Evolutionary conservation across 2,329 filamentous ascomycete genomes (phyloP), one percentile per base, ranked within the genome.

Genomic region (Colletotrichum tabaci): DNA sequence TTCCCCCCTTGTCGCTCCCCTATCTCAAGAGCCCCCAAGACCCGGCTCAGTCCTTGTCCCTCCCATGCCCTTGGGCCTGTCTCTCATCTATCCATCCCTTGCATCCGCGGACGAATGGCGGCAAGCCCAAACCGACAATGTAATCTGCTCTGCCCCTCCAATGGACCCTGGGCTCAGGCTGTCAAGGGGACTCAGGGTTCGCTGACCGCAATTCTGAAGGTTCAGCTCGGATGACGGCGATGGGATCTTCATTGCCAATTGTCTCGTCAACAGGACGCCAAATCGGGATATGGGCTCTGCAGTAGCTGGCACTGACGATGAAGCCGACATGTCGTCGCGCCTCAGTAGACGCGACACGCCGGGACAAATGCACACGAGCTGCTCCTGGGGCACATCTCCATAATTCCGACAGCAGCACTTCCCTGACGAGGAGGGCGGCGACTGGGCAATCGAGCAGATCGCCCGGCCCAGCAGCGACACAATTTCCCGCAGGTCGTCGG

Each of bases 81-180:
- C 66, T 55, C 58, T 63, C 55, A 8, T 42, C 5, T 6, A 44
- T 49, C 7, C 35, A 47, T 64, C 69, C 69, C 69, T 72, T 72
- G 66, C 65, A 38, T 64, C 58, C 60, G 58, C 53, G 58, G 66
- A 49, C 66, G 69, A 72, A 72, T 72, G 58, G 69, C 66, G 53
- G 53, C 66, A 12, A 47, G 46, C 66, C 53, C 69, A 72, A 67
- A 55, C 38, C 16, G 40, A 40, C 66, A 55, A 47, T 58, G 69
- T 69, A 69, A 72, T 72, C 65, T 72, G 53, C 65, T 72, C 53
- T 64, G 69, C 65, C 69, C 65, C 67, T 70, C 67, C 66, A 64
- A 55, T n/a, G 46, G 65, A 38, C 60, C 69, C 60, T 63, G 58
- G 23, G 42, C 66, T 49, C 30, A 50, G n/a, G 38, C 42, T 15